Percentiles rank a stretch among this genome's conserved stretches.
These are phyloP conservation scores for Hyaloscypha bicolor DNA, from an alignment of 495 filamentous ascomycete species.

Conservation along the genomic window DNA sequence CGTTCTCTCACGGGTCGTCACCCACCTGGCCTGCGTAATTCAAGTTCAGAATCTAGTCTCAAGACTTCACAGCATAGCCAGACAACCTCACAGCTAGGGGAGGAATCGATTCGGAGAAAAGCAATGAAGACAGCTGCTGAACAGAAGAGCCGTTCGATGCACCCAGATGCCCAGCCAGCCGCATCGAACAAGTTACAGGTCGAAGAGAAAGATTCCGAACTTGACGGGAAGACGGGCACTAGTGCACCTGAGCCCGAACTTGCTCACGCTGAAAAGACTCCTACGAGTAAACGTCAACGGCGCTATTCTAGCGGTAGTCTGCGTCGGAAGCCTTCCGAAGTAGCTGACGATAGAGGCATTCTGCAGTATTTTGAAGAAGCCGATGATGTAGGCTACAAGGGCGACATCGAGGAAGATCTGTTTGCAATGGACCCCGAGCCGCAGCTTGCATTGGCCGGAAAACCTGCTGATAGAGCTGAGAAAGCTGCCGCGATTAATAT, in stretches of 20 bases:
- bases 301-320: conserved; percentile 83
- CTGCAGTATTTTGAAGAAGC: conserved; percentile 79
- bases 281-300: conserved; percentile 49
- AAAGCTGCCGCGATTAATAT: not conserved
- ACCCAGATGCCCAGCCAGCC: not conserved
- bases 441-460: not conserved
- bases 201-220: conserved; percentile 32
- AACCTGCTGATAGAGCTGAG: not conserved
- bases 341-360: conserved; percentile 64
- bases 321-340: conserved; percentile 65
- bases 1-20: conserved; percentile 51
- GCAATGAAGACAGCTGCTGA: conserved; percentile 31
- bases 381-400: conserved; percentile 79
- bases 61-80: conserved; percentile 27
- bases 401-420: conserved; percentile 73
- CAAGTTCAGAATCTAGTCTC: conserved; percentile 33
- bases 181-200: not conserved
- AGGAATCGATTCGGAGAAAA: conserved; percentile 32
- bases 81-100: conserved; percentile 8
- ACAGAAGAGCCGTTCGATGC: conserved; percentile 5
- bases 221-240: conserved; percentile 49
- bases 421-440: conserved; percentile 71
- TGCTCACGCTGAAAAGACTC: conserved; percentile 37
- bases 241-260: conserved; percentile 59
- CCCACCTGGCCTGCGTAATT: conserved; percentile 20